These are phyloP conservation scores for Yamadazyma sp. DNA, from an alignment of 1,139 yeast genomes.

Conservation along the genomic window DNA sequence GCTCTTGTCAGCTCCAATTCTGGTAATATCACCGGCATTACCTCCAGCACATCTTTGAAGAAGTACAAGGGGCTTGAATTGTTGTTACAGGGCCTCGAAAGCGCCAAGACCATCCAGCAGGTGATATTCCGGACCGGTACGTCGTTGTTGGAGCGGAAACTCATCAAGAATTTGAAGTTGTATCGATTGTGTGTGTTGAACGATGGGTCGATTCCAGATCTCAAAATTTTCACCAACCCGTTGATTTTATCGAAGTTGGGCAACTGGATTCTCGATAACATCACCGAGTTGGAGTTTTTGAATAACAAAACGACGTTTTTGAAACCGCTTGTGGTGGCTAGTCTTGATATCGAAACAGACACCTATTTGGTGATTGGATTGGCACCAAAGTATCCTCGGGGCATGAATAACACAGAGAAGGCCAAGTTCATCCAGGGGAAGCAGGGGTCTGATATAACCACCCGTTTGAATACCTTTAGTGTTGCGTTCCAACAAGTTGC, in stretches of 20 bases:
- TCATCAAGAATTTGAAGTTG: slow-evolving; percentile 74
- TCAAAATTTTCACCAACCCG: slow-evolving; percentile 79
- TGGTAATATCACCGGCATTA: slow-evolving; percentile 14
- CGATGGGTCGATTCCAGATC: slow-evolving; percentile 77
- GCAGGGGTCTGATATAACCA: slow-evolving; percentile 23
- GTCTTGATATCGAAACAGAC: slow-evolving; percentile 70
- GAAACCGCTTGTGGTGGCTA: slow-evolving; percentile 85
- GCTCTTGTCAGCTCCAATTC: slow-evolving; percentile 20
- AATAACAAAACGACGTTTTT: slow-evolving; percentile 43
- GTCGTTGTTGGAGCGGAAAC: slow-evolving; percentile 78
- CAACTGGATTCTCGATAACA: slow-evolving; percentile 86
- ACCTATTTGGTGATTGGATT: slow-evolving; percentile 88
- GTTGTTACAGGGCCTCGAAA: slow-evolving; percentile 67
- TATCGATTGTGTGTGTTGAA: slow-evolving; percentile 85
- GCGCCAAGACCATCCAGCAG: slow-evolving; percentile 80
- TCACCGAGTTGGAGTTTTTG: slow-evolving; percentile 69
- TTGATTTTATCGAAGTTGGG: slow-evolving; percentile 82
- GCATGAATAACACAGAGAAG: slow-evolving; percentile 45
- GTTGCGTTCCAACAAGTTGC: slow-evolving; percentile 90
- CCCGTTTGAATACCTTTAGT: slow-evolving; percentile 74
- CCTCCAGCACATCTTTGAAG: slow-evolving; percentile 16
- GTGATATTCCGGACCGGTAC: slow-evolving; percentile 88
- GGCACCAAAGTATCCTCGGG: slow-evolving; percentile 79
- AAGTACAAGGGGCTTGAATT: slow-evolving; percentile 54
- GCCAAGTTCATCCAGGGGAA: slow-evolving; percentile 34